These are phyloP conservation scores for Talaromyces trachyspermus DNA, from an alignment of 495 filamentous ascomycete genomes.

Conservation along the genomic window DNA sequence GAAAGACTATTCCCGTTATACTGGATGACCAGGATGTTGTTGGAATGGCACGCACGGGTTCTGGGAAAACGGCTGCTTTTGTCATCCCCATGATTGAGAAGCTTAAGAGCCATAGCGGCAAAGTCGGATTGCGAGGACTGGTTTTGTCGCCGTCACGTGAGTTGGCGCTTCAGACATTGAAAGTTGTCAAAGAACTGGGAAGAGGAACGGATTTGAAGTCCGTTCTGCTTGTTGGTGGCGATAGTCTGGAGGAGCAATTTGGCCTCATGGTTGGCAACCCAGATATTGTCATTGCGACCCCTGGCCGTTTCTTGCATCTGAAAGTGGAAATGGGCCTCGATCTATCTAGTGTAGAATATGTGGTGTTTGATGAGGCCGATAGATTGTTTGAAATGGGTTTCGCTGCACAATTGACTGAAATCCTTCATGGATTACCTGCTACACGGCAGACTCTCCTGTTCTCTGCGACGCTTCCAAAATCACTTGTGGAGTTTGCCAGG, in stretches of 20 bases:
- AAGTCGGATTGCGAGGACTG: constrained; percentile 75
- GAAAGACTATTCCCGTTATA: constrained; percentile 88
- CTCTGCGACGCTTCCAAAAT: constrained; percentile 88
- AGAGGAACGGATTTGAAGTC: constrained; percentile 83
- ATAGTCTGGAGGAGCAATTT: constrained; percentile 95
- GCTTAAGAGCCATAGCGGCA: constrained; percentile 78
- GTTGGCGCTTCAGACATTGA: constrained; percentile 86
- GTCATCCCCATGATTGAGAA: constrained; percentile 97
- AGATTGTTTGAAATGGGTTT: constrained; percentile 98
- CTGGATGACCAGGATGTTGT: constrained; percentile 88
- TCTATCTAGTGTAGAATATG: constrained; percentile 76
- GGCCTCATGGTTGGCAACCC: constrained; percentile 86
- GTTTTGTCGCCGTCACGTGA: constrained; percentile 90
- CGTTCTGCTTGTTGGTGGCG: constrained; percentile 86
- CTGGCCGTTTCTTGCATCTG: constrained; percentile 89
- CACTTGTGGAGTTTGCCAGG: constrained; percentile 89
- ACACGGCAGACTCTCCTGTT: constrained; percentile 87
- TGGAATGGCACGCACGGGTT: constrained; percentile 94
- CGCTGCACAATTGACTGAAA: constrained; percentile 84
- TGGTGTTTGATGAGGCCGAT: constrained; percentile 97
- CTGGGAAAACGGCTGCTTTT: constrained; percentile 95
- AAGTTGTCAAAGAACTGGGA: constrained; percentile 91
- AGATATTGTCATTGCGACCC: constrained; percentile 93
- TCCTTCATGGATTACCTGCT: constrained; percentile 77
- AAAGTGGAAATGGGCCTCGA: constrained; percentile 93